Evolutionary conservation across 371 early-diverging fungal genomes (phyloP).

Genomic region (Sporodiniella umbellata): DNA sequence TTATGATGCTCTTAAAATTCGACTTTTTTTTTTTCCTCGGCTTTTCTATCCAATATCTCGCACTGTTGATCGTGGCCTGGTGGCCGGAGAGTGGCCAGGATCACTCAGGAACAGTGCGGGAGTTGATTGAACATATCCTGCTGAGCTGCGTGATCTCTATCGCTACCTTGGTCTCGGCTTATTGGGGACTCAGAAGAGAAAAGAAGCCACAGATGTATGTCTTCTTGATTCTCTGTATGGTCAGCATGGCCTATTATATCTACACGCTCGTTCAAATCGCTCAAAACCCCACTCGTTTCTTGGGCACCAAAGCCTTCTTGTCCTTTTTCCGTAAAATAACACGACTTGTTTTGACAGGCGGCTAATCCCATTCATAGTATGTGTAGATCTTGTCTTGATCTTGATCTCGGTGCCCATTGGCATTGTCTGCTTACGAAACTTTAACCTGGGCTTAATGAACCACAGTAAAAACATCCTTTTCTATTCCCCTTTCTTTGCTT

Average conservation of each 20-base stretch:
- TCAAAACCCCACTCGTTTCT: slow-evolving; percentile 48
- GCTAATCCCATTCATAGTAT: too few relatives aligned
- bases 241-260: slow-evolving; percentile 66
- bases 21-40: slow-evolving; percentile 87
- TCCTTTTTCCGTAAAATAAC: slow-evolving; percentile 61
- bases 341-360: neutral
- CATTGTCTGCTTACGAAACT: slow-evolving; percentile 25
- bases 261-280: slow-evolving; percentile 71
- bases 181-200: slow-evolving; percentile 73
- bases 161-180: slow-evolving; percentile 65
- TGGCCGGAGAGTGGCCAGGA: slow-evolving; percentile 42
- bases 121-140: slow-evolving; percentile 62
- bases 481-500: neutral
- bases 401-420: slow-evolving; percentile 22
- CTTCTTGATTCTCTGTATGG: slow-evolving; percentile 55
- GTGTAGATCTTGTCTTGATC: slow-evolving; percentile 17
- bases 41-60: slow-evolving; percentile 86
- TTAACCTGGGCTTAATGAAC: slow-evolving; percentile 30
- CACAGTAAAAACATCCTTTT: slow-evolving; percentile 35
- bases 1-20: slow-evolving; percentile 83
- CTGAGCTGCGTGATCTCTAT: slow-evolving; percentile 73
- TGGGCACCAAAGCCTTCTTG: slow-evolving; percentile 57
- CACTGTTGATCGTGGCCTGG: slow-evolving; percentile 62
- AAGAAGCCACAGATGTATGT: slow-evolving; percentile 51
- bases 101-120: slow-evolving; percentile 47